These are phyloP conservation scores for Boletus subparvulus DNA, from an alignment of 768 basidiomycete species.

Conservation along the genomic window DNA sequence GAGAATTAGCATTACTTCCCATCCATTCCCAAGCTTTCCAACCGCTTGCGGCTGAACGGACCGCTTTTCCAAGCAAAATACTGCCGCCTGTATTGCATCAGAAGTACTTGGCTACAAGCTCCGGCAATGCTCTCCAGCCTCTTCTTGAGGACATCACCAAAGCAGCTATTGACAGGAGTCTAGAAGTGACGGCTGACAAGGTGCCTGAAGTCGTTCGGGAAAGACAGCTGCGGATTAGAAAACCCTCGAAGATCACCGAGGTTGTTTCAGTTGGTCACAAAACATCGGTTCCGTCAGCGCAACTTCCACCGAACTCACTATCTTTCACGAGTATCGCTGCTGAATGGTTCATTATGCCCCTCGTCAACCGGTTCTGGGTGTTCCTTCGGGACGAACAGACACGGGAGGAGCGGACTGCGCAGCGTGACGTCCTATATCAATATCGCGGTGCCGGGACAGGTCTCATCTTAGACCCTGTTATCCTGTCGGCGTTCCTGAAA, in stretches of 20 bases:
- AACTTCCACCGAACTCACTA: slow-evolving; percentile 11
- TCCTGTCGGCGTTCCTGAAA: slow-evolving; percentile 72
- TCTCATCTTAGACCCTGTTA: slow-evolving; percentile 74
- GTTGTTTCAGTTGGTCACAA: slow-evolving; percentile 25
- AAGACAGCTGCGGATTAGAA: slow-evolving; percentile 66
- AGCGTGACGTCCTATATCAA: slow-evolving; percentile 49
- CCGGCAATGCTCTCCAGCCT: slow-evolving; percentile 46
- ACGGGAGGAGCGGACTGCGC: slow-evolving; percentile 68
- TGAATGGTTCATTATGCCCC: slow-evolving; percentile 84
- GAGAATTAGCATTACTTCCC: slow-evolving; percentile 68
- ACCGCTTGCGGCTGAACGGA: slow-evolving; percentile 34
- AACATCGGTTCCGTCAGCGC: slow-evolving; percentile 14
- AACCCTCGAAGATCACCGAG: slow-evolving; percentile 47
- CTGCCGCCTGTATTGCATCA: slow-evolving; percentile 72
- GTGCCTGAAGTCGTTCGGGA: slow-evolving; percentile 68
- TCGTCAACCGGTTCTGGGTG: slow-evolving; percentile 94
- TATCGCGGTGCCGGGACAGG: slow-evolving; percentile 80
- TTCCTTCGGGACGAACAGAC: slow-evolving; percentile 84
- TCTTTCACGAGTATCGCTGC: slow-evolving; percentile 75
- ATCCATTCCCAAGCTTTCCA: slow-evolving; percentile 27
- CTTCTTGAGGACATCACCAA: slow-evolving; percentile 65
- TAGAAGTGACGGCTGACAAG: slow-evolving; percentile 51
- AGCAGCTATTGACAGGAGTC: slow-evolving; percentile 60
- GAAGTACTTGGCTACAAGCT: slow-evolving; percentile 53
- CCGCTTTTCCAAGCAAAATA: slow-evolving; percentile 77